phyloP scores from a whole-genome alignment of 2,329 filamentous ascomycete species.

The Scedosporium aurantiacum region DNA sequence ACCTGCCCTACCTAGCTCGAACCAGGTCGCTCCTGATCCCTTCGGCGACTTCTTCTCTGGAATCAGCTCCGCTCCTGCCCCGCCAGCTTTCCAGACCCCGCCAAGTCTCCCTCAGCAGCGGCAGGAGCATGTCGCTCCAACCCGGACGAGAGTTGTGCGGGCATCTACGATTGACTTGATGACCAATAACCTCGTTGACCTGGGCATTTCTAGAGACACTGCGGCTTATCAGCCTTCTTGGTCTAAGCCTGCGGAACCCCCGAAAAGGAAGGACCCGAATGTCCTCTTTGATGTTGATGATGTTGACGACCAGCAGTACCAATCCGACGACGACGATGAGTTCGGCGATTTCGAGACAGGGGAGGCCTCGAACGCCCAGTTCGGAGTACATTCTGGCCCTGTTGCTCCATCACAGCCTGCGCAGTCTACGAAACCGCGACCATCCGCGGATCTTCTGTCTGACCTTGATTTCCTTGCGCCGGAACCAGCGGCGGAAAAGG shows the following conservation, averaged over 20 bases:
- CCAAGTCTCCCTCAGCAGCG: constrained; percentile 7
- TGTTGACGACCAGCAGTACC: constrained; percentile 19
- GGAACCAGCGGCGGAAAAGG: neutral
- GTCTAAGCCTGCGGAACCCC: neutral
- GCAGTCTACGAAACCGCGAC: constrained; percentile 9
- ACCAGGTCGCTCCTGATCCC: constrained; percentile 6
- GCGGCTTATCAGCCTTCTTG: constrained; percentile 1
- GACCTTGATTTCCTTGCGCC: constrained; percentile 19
- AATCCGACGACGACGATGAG: constrained; percentile 31
- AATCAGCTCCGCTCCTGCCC: constrained; percentile 15
- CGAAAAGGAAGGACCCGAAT: constrained; percentile 29
- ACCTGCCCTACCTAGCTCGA: neutral
- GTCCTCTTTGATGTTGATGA: constrained; percentile 58
- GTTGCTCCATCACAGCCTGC: constrained; percentile 8
- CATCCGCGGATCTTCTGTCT: constrained; percentile 30
- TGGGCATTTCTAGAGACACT: constrained; percentile 13
- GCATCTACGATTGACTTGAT: constrained; percentile 43
- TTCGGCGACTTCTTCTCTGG: constrained; percentile 11
- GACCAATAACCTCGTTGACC: constrained; percentile 38
- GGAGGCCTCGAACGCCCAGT: neutral
- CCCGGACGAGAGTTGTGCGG: constrained; percentile 20
- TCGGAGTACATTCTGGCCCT: constrained; percentile 13
- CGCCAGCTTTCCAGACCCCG: constrained; percentile 9
- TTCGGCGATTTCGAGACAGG: constrained; percentile 44
- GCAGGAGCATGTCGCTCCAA: constrained; percentile 8